Base-by-base conservation (phyloP, 1,284 basidiomycete genomes). In the Coniferiporia weirii region DNA sequence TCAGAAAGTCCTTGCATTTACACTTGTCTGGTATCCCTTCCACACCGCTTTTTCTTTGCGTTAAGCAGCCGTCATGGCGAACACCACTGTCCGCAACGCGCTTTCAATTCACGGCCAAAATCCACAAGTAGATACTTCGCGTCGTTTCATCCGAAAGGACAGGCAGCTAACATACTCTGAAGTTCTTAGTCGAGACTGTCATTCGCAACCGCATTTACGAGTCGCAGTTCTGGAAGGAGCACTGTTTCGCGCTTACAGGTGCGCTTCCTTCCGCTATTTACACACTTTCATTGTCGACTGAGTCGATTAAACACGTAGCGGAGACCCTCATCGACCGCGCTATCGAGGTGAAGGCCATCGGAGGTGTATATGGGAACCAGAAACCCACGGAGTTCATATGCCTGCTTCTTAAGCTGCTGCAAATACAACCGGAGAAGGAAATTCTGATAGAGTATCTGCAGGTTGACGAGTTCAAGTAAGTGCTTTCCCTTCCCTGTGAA, bases 181-280 rank as follows among this genome's bases (percentile, higher is more conserved):
- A 98, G 93, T 95, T 87, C 74, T 79, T 99, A 70, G 90, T 99
- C 51, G 97, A 99, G 79, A 97, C 95, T 57, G 91, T 98, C 63
- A 95, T 99, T 65, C 86, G 97, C 51, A 91, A 89, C 67, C 86
- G 97, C 60, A 98, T 99, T 63, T 99, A 98, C 78, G 96, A 98
- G 72, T 91, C 91, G 0, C 75, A 82, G 15, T 99, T 86, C 74
- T 99, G 97, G 97, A 99, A 98, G 73, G 94, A 98, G 69, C 91
- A 95, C 62, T 96, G 93, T 68, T 96, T 96, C 70, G 93, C 93
- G 19, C 75, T 96, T 50, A 95, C 90, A 62, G 92, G 93, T 91
- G 56, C 50, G 77, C 69, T 34, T 66, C 20, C 57, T 40, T 32
- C 1, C 20, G 57, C 8, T 40, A 43, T 43, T 46, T 12, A 35